A percentile compares a stretch with the other conserved stretches of the same genome.
phyloP scores from a whole-genome alignment of 106 monocot genomes.

The Dioscorea dumetorum region DNA sequence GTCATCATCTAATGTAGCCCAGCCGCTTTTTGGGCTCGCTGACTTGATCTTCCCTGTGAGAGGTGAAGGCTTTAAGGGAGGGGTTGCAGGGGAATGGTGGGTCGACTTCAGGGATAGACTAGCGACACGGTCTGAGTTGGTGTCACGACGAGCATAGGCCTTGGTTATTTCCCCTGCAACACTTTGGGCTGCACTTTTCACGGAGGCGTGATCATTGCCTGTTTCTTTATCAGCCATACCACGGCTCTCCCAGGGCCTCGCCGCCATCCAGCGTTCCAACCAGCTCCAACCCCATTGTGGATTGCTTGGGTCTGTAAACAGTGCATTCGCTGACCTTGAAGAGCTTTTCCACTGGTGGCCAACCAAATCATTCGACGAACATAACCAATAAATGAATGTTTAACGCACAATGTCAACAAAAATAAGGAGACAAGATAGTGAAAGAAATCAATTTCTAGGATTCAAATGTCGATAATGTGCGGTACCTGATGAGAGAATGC shows the following conservation, averaged over 20 bases:
- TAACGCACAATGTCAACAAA: too few species aligned
- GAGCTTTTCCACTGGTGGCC: constrained; percentile 60
- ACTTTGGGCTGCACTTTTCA: constrained; percentile 23
- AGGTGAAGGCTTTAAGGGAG: constrained; percentile 19
- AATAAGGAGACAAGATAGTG: too few species aligned
- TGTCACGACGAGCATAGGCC: constrained; percentile 48
- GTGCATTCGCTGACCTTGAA: constrained; percentile 56
- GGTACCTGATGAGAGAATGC: constrained; percentile 95
- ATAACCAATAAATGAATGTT: too few species aligned
- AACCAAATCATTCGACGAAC: not conserved
- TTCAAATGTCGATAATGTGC: not conserved
- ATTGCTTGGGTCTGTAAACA: constrained; percentile 84
- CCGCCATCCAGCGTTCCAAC: constrained; percentile 97
- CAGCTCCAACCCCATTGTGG: constrained; percentile 99
- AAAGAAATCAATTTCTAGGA: too few species aligned
- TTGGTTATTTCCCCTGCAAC: constrained; percentile 17
- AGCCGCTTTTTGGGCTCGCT: constrained; percentile 30
- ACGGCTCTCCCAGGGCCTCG: constrained; percentile 71
- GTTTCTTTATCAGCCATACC: constrained; percentile 52
- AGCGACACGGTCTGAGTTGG: constrained; percentile 24
- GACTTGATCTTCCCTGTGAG: constrained; percentile 29
- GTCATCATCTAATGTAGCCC: constrained; percentile 45
- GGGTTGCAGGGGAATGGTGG: constrained; percentile 38
- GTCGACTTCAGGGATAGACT: constrained; percentile 17
- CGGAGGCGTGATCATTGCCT: constrained; percentile 30